phyloP scores from a whole-genome alignment of 1,139 yeast genomes.

The Magnusiomyces suaveolens region DNA sequence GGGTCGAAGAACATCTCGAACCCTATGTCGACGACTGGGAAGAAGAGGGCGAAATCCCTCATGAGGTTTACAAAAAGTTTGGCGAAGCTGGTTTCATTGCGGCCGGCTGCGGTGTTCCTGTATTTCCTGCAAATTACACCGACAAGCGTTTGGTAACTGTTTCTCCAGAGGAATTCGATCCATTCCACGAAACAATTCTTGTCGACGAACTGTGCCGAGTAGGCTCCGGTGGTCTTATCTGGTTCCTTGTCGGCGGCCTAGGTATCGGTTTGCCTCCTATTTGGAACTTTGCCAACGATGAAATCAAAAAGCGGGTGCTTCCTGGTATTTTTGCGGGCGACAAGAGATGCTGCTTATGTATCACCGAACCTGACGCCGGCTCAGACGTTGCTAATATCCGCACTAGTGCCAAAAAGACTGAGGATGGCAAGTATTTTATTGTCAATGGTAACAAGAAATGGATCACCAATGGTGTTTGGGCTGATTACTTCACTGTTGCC shows the following conservation, averaged over 20 bases:
- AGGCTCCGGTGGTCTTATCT: slow-evolving; percentile 36
- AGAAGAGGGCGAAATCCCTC: slow-evolving; percentile 32
- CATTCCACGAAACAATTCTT: slow-evolving; percentile 33
- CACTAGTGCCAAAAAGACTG: slow-evolving; percentile 33
- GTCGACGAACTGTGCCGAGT: slow-evolving; percentile 35
- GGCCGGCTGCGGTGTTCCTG: slow-evolving; percentile 28
- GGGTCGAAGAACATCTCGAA: slow-evolving; percentile 34
- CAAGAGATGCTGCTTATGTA: slow-evolving; percentile 36
- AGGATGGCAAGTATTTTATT: slow-evolving; percentile 36
- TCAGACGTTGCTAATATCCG: slow-evolving; percentile 38
- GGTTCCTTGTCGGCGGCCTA: slow-evolving; percentile 36
- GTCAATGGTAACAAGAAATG: slow-evolving; percentile 40
- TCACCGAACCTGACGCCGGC: slow-evolving; percentile 39
- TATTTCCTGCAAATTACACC: slow-evolving; percentile 31
- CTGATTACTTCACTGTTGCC: slow-evolving; percentile 39
- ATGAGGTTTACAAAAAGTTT: slow-evolving; percentile 27
- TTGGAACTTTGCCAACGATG: slow-evolving; percentile 30
- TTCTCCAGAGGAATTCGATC: slow-evolving; percentile 32
- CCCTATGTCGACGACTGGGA: slow-evolving; percentile 39
- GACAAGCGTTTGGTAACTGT: slow-evolving; percentile 29
- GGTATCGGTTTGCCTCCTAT: slow-evolving; percentile 37
- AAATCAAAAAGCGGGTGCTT: slow-evolving; percentile 29
- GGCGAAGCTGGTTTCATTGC: slow-evolving; percentile 31
- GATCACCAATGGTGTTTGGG: slow-evolving; percentile 39
- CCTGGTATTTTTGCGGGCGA: slow-evolving; percentile 34